Base-by-base conservation (phyloP, 148 eudicot species). In the Dysphania ambrosioides region DNA sequence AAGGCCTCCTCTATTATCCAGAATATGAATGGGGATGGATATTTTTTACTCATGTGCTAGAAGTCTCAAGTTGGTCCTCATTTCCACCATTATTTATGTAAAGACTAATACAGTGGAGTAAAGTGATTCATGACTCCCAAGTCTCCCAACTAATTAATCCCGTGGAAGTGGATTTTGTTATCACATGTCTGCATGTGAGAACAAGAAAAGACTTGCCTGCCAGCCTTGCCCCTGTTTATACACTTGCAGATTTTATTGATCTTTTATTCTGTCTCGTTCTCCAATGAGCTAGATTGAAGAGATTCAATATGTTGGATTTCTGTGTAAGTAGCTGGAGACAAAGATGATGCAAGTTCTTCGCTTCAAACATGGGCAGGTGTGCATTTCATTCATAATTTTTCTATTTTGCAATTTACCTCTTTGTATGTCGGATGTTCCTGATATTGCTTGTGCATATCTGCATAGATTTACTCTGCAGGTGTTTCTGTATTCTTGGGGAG, bases 401-500 rank as follows among this genome's bases (percentile, higher is more conserved):
- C 9, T 8, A 30, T 75, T 79, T n/a, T 59, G 2, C 58, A 71
- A 32, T 75, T 44, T 36, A 10, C 56, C 31, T 59, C 32, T 66
- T 41, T 34, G 53, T 56, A 65, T 75, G 69, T 27, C 26, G 23
- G 36, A 34, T 61, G 13, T 72, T 75, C 6, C 79, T 83, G 18
- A 79, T 59, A 34, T 56, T 70, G 55, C 35, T 71, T 61, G 32
- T 84, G 57, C n/a, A 51, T 70, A 70, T 77, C 26, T 71, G 77
- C 9, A 55, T 80, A 93, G 98, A 90, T 93, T 78, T 93, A 93
- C 79, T 88, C 98, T 72, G 93, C 87, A 66, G 85, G 96, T 59
- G 96, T 89, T 65, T 90, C 96, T 66, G 93, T 90, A n/a, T 93
- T 93, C 79, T 86, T 93, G 76, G 98, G 96, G 72, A 93, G 96